Conservation (phyloP, 2,329 filamentous ascomycete genomes). For the Bipolaris cookei region DNA sequence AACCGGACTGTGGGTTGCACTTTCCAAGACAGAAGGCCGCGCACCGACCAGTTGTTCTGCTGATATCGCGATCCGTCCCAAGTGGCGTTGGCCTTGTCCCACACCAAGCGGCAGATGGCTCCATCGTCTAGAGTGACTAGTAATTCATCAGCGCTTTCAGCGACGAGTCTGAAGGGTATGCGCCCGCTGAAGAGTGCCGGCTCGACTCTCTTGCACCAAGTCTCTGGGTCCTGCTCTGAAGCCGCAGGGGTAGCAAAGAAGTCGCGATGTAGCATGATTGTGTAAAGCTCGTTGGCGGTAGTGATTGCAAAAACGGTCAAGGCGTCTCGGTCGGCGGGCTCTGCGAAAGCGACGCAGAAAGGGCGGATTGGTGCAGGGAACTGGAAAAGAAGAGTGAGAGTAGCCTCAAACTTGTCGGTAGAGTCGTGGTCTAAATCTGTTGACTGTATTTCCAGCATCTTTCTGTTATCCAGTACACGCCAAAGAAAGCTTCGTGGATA, state of each 20-base stretch:
- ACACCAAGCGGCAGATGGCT: slow-evolving; percentile 68
- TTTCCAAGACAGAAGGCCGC: slow-evolving; percentile 69
- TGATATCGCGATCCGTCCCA: slow-evolving; percentile 79
- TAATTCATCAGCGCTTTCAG: slow-evolving; percentile 74
- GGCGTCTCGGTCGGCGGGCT: slow-evolving; percentile 77
- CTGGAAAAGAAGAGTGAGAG: slow-evolving; percentile 76
- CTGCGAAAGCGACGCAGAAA: slow-evolving; percentile 81
- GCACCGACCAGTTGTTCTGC: slow-evolving; percentile 71
- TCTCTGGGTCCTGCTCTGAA: slow-evolving; percentile 74
- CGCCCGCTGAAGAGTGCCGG: slow-evolving; percentile 79
- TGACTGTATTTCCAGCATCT: slow-evolving; percentile 79
- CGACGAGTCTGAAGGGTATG: slow-evolving; percentile 79
- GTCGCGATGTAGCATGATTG: slow-evolving; percentile 80
- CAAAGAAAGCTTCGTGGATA: slow-evolving; percentile 88
- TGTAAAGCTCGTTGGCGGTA: slow-evolving; percentile 78
- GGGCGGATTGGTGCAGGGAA: slow-evolving; percentile 77
- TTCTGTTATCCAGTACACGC: slow-evolving; percentile 82
- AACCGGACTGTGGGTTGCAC: slow-evolving; percentile 68
- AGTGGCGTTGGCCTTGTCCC: slow-evolving; percentile 38
- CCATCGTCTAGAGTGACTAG: slow-evolving; percentile 84
- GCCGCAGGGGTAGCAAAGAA: slow-evolving; percentile 75
- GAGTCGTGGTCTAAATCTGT: slow-evolving; percentile 77
- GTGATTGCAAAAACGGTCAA: slow-evolving; percentile 82
- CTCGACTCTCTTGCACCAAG: slow-evolving; percentile 76
- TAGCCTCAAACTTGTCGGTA: slow-evolving; percentile 69